Conservation (phyloP, 257 asterid species). For the Cynanchum wilfordii region DNA sequence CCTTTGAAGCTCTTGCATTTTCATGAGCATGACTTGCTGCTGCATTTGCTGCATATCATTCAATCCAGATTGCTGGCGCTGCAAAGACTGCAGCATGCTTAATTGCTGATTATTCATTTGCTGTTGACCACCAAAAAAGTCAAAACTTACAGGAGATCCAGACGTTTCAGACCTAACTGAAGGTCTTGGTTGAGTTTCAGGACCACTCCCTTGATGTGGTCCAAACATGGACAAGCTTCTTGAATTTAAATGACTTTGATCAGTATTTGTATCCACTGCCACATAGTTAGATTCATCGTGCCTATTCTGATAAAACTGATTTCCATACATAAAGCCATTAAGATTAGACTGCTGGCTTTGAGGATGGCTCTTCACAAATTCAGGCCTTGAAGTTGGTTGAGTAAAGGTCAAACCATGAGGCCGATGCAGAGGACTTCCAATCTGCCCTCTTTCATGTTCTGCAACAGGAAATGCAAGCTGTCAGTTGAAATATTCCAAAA, state of each 20-base stretch:
- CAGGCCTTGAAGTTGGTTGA: constrained; percentile 54
- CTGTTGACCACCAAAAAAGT: constrained; percentile 85
- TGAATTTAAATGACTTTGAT: constrained; percentile 41
- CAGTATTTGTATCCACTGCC: constrained; percentile 51
- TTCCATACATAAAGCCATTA: constrained; percentile 58
- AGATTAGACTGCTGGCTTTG: constrained; percentile 51
- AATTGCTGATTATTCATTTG: constrained; percentile 72
- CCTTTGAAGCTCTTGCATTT: constrained; percentile 75
- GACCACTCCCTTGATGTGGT: constrained; percentile 50
- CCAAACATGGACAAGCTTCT: constrained; percentile 55
- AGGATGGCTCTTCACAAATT: constrained; percentile 43
- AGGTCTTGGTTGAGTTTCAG: constrained; percentile 52
- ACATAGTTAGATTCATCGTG: constrained; percentile 57
- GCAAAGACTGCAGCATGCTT: constrained; percentile 58
- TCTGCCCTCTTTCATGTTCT: constrained; percentile 60
- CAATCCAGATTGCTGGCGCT: constrained; percentile 61
- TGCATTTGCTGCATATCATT: constrained; percentile 72
- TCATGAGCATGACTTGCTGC: constrained; percentile 46
- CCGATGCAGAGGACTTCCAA: constrained; percentile 45
- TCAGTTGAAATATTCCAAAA: neutral
- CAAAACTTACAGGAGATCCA: constrained; percentile 62
- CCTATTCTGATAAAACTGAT: constrained; percentile 53
- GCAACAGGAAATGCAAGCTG: constrained; percentile 12
- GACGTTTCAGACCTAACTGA: constrained; percentile 51
- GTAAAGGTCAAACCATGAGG: constrained; percentile 52